Base-by-base conservation (phyloP, 768 basidiomycete species). In the Cystobasidium tubakii region DNA sequence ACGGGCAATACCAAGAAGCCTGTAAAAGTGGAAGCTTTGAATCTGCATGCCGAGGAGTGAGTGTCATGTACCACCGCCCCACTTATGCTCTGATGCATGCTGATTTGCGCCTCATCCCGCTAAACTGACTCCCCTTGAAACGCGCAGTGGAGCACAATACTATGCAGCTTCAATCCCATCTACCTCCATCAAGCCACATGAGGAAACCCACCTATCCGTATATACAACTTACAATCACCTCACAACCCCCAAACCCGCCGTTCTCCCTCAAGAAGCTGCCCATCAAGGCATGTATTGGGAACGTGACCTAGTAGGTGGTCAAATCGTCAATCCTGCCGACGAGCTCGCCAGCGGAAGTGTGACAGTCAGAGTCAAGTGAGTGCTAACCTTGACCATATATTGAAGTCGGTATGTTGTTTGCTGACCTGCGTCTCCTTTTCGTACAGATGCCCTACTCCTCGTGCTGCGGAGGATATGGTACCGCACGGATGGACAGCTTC, bases 201-300 rank as follows among this genome's bases (percentile, higher is more conserved):
- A 62, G 13, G 46, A 62, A 31, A 29, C 34, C 17, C 27, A 42
- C 1, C 33, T 75, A n/a, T 60, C 74, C 3, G 43, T 75, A 25
- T 42, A 55, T 25, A 55, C 66, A 17, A 44, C 70, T 39, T 66
- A 62, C 60, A 72, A 55, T 29, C 74, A 75, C 54, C 17, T 62
- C 6, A 57, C 74, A 29, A 19, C n/a, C 0, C 74, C 78, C 15
- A n/a, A 73, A 33, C 78, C 78, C 1, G 36, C 67, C 1, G 1
- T 44, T 1, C 63, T 79, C 4, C 65, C 75, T 10, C 78, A 79
- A 23, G 74, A 70, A 34, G 73, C 76, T 9, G 31, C 25, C 43
- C 74, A 76, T 21, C 74, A 78, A 73, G 71, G 63, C 66, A 54
- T 79, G 43, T 65, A 76, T 19, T 79, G 77, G 77, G 46, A 65